Base-by-base conservation (phyloP, 495 filamentous ascomycete genomes). In the Terfezia boudieri region DNA sequence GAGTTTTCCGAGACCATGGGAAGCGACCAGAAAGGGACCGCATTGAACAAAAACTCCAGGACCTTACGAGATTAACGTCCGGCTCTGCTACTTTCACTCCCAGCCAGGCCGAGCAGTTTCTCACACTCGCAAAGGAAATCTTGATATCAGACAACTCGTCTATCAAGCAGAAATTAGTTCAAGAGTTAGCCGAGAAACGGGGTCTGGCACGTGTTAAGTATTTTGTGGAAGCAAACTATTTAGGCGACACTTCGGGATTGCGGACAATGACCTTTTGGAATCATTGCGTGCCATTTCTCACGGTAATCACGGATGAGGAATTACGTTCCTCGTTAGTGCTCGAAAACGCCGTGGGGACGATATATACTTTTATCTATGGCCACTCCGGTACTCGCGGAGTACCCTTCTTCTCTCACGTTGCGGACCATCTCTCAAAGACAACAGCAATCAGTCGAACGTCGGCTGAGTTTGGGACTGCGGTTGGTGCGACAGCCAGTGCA, bases 361-460 rank as follows among this genome's bases (percentile, higher is more conserved):
- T 82, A 36, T 78, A 74, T 61, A 77, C 71, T 53, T 70, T 71
- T 57, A 59, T 82, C 14, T 78, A 69, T 55, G 76, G 78, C 20
- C 59, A 65, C 11, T 61, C 55, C 50, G 77, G 78, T 20, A 63
- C 63, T 12, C 67, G 74, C 17, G 71, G 66, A 4, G 58, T 73
- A 17, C 51, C 43, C 5, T 61, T 77, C 46, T 74, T 77, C 52
- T 55, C 52, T 14, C 12, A 14, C 4, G 41, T 46, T 6, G 41
- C 8, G 17, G 4, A 46, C 12, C 41, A 46, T 46, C 41, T 46
- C 17, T 2, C 1, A 5, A 20, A 20, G 8, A 14, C 12, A 14
- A 14, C 17, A 14, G 12, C 41, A 20, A 14, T 20, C 4, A 32
- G 26, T 32, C 26, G 26, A 32, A 32, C 26, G 26, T 32, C 26